Conservation (phyloP, 768 basidiomycete species). For the Psilocybe tampanensis region DNA sequence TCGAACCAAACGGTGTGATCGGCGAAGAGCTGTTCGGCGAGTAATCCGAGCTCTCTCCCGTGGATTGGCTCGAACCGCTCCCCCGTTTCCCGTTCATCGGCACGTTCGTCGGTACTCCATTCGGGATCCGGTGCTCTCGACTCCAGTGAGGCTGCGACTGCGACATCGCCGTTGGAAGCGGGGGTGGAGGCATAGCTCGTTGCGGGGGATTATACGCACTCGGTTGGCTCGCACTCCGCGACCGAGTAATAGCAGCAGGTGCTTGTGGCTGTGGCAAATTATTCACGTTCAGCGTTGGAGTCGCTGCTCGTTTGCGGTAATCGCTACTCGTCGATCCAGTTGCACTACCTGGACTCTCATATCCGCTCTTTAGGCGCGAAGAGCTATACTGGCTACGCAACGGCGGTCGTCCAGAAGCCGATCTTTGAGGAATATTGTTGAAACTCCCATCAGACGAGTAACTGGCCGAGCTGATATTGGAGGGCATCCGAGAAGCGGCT, state of each 20-base stretch:
- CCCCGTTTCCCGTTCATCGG: conserved; percentile 69
- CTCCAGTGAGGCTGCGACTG: conserved; percentile 43
- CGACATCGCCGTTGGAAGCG: conserved; percentile 40
- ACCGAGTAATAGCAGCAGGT: conserved; percentile 49
- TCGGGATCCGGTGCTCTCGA: conserved; percentile 19
- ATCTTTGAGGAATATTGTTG: conserved; percentile 29
- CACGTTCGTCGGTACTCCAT: conserved; percentile 35
- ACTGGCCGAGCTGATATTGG: conserved; percentile 43
- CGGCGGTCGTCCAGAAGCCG: conserved; percentile 37
- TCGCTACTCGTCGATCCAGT: conserved; percentile 27
- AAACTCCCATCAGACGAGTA: conserved; percentile 50
- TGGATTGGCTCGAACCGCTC: conserved; percentile 84
- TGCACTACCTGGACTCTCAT: conserved; percentile 41
- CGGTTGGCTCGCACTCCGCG: conserved; percentile 81
- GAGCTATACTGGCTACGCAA: conserved; percentile 75
- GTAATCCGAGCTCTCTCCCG: conserved; percentile 79
- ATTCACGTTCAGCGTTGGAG: conserved; percentile 34
- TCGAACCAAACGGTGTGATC: conserved; percentile 88
- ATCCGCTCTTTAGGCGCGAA: conserved; percentile 53
- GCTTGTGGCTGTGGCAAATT: conserved; percentile 10
- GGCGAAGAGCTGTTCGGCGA: conserved; percentile 87
- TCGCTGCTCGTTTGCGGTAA: conserved; percentile 33
- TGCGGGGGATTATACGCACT: conserved; percentile 67
- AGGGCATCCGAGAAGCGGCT: conserved; percentile 48
- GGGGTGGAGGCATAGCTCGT: conserved; percentile 54